Evolutionary conservation across 768 basidiomycete genomes (phyloP).

Genomic region (Sporobolomyces roseus): DNA sequence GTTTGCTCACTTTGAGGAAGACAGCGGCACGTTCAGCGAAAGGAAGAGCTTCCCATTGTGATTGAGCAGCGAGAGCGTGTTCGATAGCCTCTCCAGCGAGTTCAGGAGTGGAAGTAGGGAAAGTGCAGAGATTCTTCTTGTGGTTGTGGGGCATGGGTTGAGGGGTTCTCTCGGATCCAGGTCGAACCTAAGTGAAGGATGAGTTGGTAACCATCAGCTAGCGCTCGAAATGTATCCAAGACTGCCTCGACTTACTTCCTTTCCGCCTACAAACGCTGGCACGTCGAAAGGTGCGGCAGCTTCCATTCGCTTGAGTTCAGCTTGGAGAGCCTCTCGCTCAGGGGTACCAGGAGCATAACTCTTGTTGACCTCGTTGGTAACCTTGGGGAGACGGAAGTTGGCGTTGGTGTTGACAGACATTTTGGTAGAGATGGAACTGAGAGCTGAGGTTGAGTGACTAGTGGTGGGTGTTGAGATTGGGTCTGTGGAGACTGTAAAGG

Average conservation of each 20-base stretch:
- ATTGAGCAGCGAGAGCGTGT: constrained; percentile 78
- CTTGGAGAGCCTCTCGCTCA: constrained; percentile 70
- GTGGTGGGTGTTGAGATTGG: too few relatives aligned
- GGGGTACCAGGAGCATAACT: constrained; percentile 67
- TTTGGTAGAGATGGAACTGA: neutral
- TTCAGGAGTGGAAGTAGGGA: constrained; percentile 79
- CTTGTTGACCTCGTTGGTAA: constrained; percentile 94
- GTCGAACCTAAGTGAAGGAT: constrained; percentile 21
- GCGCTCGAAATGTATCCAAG: neutral
- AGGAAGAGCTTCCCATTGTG: constrained; percentile 85
- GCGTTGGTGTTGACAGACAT: constrained; percentile 36
- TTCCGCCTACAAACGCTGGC: constrained; percentile 86
- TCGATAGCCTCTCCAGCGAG: constrained; percentile 75
- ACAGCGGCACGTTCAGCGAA: constrained; percentile 97
- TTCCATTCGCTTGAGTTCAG: constrained; percentile 73
- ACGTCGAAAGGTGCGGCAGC: constrained; percentile 82
- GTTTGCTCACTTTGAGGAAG: constrained; percentile 65
- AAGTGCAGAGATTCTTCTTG: constrained; percentile 70
- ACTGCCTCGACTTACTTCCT: constrained; percentile 53
- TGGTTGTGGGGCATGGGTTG: constrained; percentile 77
- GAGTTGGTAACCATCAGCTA: neutral
- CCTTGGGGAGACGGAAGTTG: constrained; percentile 70
- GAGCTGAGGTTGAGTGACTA: neutral
- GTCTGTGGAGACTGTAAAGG: too few relatives aligned
- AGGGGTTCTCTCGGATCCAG: constrained; percentile 8